These are phyloP conservation scores for Tetrahymena elliotti DNA, from an alignment of 73 alveolate genomes.

Conservation along the genomic window DNA sequence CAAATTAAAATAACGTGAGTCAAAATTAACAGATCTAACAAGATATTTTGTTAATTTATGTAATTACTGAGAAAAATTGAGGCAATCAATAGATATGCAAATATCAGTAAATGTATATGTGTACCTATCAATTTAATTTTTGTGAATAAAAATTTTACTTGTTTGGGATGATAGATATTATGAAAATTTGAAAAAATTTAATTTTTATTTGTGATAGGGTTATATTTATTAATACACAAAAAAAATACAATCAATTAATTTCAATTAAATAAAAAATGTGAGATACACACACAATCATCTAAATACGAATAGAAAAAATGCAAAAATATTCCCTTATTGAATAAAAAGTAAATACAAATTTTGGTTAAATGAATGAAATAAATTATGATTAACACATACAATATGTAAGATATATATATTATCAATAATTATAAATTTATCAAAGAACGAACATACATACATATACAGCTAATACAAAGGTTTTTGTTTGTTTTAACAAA, in stretches of 20 bases:
- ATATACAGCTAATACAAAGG: neutral
- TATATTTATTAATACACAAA: neutral
- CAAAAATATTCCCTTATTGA: neutral
- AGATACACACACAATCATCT: neutral
- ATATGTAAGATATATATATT: neutral
- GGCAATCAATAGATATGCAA: neutral
- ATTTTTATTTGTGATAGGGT: neutral
- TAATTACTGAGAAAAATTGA: neutral
- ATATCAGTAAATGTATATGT: neutral
- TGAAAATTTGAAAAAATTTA: neutral
- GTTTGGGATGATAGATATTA: neutral
- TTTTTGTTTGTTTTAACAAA: no score
- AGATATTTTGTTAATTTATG: neutral
- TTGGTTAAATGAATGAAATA: neutral
- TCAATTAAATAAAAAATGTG: neutral
- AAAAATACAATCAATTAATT: neutral
- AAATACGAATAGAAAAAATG: neutral
- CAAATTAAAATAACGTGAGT: neutral
- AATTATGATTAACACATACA: no score
- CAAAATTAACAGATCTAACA: neutral
- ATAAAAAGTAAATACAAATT: neutral
- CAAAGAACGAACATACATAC: no score
- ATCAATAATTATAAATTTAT: no score
- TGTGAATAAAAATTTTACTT: neutral
- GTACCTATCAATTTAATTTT: neutral